A percentile compares a stretch with the other conserved stretches of the same genome.
Evolutionary conservation across 2,329 filamentous ascomycete species (phyloP).

Genomic region (Microdochium paspali): DNA sequence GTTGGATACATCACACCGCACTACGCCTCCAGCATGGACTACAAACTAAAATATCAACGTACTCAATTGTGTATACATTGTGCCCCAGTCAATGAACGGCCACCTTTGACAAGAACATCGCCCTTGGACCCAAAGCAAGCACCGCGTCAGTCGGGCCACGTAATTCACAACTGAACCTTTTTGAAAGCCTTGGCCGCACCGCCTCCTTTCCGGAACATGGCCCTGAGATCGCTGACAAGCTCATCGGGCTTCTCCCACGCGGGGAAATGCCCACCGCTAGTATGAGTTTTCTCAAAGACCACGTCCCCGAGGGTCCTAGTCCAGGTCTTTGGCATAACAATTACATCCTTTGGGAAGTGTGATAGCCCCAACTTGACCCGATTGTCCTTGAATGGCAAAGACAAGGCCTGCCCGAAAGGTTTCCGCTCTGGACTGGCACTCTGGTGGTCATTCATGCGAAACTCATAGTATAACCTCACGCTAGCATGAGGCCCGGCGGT

Average conservation of each 20-base stretch:
- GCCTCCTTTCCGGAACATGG: slow-evolving; percentile 32
- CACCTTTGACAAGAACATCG: neutral
- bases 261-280: slow-evolving; percentile 37
- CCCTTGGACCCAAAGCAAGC: too few species aligned
- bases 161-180: neutral
- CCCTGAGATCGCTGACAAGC: slow-evolving; percentile 32
- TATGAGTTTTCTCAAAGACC: slow-evolving; percentile 32
- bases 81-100: too few species aligned
- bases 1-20: too few species aligned
- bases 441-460: neutral
- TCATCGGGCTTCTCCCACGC: slow-evolving; percentile 36
- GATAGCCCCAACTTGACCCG: slow-evolving; percentile 35
- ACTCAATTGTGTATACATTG: too few species aligned
- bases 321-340: slow-evolving; percentile 38
- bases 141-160: too few species aligned
- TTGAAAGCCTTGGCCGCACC: neutral
- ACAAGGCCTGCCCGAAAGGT: neutral
- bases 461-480: neutral
- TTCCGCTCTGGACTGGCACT: neutral
- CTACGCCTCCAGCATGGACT: too few species aligned
- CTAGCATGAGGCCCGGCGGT: slow-evolving; percentile 45
- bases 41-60: too few species aligned
- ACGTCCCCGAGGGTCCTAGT: slow-evolving; percentile 37
- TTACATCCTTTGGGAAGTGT: slow-evolving; percentile 40
- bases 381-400: neutral